Evolutionary conservation across 2,329 filamentous ascomycete species (phyloP), one percentile per base, ranked within the genome.

Genomic region (Pyrenophora tritici-repentis): DNA sequence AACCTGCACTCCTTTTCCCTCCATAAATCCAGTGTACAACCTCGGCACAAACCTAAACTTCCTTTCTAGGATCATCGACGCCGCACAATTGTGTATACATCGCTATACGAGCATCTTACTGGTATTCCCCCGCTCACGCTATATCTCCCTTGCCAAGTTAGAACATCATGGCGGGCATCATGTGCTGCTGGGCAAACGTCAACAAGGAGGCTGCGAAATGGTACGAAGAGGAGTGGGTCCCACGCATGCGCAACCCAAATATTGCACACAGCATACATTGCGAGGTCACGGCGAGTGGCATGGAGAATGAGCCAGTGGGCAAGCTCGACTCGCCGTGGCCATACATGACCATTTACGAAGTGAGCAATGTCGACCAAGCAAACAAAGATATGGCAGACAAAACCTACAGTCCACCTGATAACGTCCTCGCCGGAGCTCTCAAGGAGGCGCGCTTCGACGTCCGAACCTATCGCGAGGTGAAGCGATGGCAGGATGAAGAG

Each of bases 161-260:
- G 12, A 49, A 42, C 34, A 53, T 8, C 2, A 65, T 63, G 62
- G 39, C 62, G 13, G 60, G 55, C n/a, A 36, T 65, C 14, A 12
- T 59, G 7, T 62, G 55, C 36, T 36, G 43, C 22, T 65, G 62
- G 62, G 61, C 62, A 29, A 59, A 54, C 9, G 18, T 65, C 12
- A 45, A 58, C 4, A 33, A 58, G 5, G 29, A 55, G 6, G 48
- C 47, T 12, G 37, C 48, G 9, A 41, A 51, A 13, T 62, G 53
- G 56, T 65, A 61, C 40, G 50, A 61, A 29, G 42, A 61, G 8
- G 40, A 59, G 7, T 61, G 47, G n/a, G 37, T 66, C 7, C 48
- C 56, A 1, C 39, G 12, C 12, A 50, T 47, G 48, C 22, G 38
- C 13, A 22, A 36, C 7, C 37, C 52, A 6, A 43, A 56, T 18